Base-by-base conservation (phyloP, 139 green algal species). In the Chloropicon primus region DNA sequence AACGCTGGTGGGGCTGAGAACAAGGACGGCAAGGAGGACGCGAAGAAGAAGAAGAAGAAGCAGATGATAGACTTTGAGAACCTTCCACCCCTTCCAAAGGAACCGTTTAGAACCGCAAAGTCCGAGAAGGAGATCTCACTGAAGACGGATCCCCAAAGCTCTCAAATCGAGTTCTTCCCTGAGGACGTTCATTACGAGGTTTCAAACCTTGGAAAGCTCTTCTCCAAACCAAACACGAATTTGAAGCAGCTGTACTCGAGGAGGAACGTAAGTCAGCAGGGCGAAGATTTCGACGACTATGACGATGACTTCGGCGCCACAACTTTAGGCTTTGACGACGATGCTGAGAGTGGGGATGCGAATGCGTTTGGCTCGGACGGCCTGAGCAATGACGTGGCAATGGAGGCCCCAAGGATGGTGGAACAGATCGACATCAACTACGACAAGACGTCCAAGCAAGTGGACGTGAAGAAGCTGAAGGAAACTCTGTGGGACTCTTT, bases 381-480 rank as follows among this genome's bases (percentile, higher is more conserved):
- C 17, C 17, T 62, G 10, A 17, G 41, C 5, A 17, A 62, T 5
- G 41, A 62, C 10, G 41, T 17, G 41, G 41, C 41, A 5, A 62
- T 86, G n/a, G 25, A 72, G 23, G 89, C 86, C 2, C 80, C 86
- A 5, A 80, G 78, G 26, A 81, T 86, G 75, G 90, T 93, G 24
- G 78, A 87, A 27, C 82, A 87, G 74, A 85, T 93, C 24, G 80
- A 83, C 2, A 79, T 96, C 22, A 88, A 78, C 76, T 96, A 95
- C 80, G 85, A 81, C 26, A 76, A 82, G 10, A 77, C 77, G 25
- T 82, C 87, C 27, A 95, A 96, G 77, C 83, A 88, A 82, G 88
- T 91, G 26, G 94, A 98, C 81, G 94, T 97, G 76, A 74, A 84
- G 27, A 79, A 79, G 1, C 82, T 98, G 10, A 95, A 97, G 74